Evolutionary conservation across 768 basidiomycete species (phyloP), one percentile per base, ranked within the genome.

Genomic region (Piloderma croceum): DNA sequence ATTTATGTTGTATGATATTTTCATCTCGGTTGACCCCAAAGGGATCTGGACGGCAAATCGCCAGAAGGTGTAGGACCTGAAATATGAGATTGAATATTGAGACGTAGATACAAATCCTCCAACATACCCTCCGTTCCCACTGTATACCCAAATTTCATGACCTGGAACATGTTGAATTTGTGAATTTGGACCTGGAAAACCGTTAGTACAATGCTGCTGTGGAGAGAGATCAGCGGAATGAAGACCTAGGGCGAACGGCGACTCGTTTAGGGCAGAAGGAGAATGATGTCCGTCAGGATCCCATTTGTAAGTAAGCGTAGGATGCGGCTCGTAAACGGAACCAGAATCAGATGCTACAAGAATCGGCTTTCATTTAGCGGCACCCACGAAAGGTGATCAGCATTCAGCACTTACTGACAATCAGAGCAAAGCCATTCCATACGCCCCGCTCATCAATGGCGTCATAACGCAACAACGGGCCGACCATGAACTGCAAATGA

Each of bases 31-130:
- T 7, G 67, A 62, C 2, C 72, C 70, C 2, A 97, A 60, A 1
- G 90, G 90, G 40, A 99, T 72, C 47, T 82, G 78, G 35, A 97
- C 77, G 53, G 81, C 70, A 65, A 97, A 97, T 39, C 94, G 74
- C 87, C 91, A 98, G 67, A 99, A 99, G 1, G 90, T 90, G 56
- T 78, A 91, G 0, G 84, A 83, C 4, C 91, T 93, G 44, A 22
- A 35, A 18, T 29, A 15, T 29, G 27, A 9, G 27, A 29, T 29
- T 29, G 10, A 15, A 29, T 9, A 29, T 29, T 9, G 27, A n/a
- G 27, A 9, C 9, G 27, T 29, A 9, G 27, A 29, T 29, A 29
- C 13, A 39, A 39, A 38, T 5, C 12, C n/a, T n/a, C 17, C n/a
- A 10, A 58, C 74, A 38, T 46, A 74, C 78, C 79, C 76, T 36